Evolutionary conservation across 2,329 filamentous ascomycete species (phyloP).

Genomic region (Chaetothyriales sp.): DNA sequence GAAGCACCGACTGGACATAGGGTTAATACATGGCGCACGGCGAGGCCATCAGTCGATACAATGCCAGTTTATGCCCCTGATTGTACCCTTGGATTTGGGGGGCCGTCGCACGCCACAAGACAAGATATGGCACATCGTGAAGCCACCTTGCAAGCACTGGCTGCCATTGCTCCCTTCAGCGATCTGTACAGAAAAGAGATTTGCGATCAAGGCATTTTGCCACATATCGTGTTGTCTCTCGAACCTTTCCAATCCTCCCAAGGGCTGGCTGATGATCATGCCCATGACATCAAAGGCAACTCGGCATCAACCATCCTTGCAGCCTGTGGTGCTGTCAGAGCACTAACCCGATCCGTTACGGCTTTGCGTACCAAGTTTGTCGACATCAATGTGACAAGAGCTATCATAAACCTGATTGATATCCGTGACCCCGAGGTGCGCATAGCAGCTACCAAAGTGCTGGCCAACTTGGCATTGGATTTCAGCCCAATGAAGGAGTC

Average conservation of each 20-base stretch:
- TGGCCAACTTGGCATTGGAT: constrained; percentile 74
- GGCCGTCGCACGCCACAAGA: constrained; percentile 43
- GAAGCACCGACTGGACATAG: constrained; percentile 38
- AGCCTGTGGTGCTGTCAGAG: constrained; percentile 66
- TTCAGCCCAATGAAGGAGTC: constrained; percentile 83
- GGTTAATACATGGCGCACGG: constrained; percentile 12
- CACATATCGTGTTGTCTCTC: constrained; percentile 72
- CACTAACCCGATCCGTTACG: constrained; percentile 70
- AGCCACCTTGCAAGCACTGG: constrained; percentile 60
- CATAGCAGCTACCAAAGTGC: constrained; percentile 67
- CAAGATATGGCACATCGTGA: constrained; percentile 67
- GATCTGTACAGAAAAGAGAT: constrained; percentile 72
- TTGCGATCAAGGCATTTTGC: constrained; percentile 64
- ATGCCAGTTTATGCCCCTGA: constrained; percentile 1
- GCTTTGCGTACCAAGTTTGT: constrained; percentile 74
- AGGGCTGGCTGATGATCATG: background rate
- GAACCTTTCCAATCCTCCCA: constrained; percentile 33
- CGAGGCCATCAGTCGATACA: constrained; percentile 2
- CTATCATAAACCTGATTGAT: constrained; percentile 58
- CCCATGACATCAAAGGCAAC: constrained; percentile 41
- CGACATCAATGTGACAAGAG: constrained; percentile 66
- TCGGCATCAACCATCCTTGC: constrained; percentile 64
- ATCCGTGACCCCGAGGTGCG: constrained; percentile 65
- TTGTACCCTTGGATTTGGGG: constrained; percentile 24
- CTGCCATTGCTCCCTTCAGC: constrained; percentile 65